phyloP scores from a whole-genome alignment of 169 alveolate species.

The Plasmodium adleri region DNA sequence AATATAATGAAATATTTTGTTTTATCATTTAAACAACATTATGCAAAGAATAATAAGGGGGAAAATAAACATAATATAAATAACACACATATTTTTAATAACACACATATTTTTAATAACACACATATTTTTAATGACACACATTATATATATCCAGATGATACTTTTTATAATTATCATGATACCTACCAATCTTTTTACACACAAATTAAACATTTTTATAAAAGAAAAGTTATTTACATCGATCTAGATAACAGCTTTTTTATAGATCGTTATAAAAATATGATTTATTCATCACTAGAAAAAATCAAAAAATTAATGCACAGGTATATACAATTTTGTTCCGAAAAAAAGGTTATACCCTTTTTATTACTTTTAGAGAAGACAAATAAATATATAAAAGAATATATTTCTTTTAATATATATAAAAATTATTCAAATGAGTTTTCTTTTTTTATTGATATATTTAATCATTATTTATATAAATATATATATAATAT shows the following conservation, averaged over 20 bases:
- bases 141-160: no score
- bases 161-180: no score
- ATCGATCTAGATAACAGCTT: slow-evolving; percentile 69
- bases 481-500: slow-evolving; percentile 29
- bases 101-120: no score
- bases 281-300: slow-evolving; percentile 55
- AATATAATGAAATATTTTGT: slow-evolving; percentile 36
- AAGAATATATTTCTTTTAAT: not conserved
- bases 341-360: slow-evolving; percentile 26
- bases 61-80: not conserved
- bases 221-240: slow-evolving; percentile 48
- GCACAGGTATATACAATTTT: slow-evolving; percentile 24
- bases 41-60: not conserved
- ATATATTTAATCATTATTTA: slow-evolving; percentile 42
- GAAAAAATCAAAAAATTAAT: slow-evolving; percentile 60
- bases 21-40: slow-evolving; percentile 12
- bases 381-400: not conserved
- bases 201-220: slow-evolving; percentile 2
- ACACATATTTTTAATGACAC: no score
- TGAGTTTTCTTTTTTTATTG: slow-evolving; percentile 14
- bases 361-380: slow-evolving; percentile 43
- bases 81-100: not conserved
- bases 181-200: no score
- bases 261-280: slow-evolving; percentile 67
- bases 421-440: slow-evolving; percentile 7